phyloP scores from a whole-genome alignment of 352 stramenopile genomes.

The Globisporangium solare region DNA sequence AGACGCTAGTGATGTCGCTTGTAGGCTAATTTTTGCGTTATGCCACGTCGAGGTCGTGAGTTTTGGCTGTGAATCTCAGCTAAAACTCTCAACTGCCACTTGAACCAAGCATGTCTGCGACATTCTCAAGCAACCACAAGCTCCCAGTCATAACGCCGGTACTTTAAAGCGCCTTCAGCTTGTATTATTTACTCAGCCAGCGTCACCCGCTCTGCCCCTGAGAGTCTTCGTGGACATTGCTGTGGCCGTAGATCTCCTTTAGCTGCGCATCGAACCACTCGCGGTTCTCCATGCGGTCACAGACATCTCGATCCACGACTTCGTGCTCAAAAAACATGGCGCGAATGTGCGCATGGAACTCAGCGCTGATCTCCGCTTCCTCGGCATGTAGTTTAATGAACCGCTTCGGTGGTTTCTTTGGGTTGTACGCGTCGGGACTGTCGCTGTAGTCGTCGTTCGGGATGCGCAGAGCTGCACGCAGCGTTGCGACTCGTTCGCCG shows the following conservation, averaged over 20 bases:
- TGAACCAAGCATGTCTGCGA: too few species aligned
- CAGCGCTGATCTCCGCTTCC: slow-evolving; percentile 24
- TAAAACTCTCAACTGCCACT: too few species aligned
- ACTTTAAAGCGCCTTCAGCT: too few species aligned
- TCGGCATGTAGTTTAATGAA: slow-evolving; percentile 51
- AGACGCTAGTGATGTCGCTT: too few species aligned
- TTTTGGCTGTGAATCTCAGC: too few species aligned
- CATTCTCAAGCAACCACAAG: too few species aligned
- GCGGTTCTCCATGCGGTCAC: slow-evolving; percentile 43
- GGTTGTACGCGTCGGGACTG: slow-evolving; percentile 49
- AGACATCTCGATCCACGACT: slow-evolving; percentile 46
- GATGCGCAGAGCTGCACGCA: slow-evolving; percentile 31
- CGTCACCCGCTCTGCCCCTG: neutral
- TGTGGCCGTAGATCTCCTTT: slow-evolving; percentile 5
- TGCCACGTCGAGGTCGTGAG: too few species aligned
- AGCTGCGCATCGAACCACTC: slow-evolving; percentile 25
- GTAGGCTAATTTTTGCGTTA: too few species aligned
- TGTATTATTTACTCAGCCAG: neutral
- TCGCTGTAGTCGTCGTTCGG: slow-evolving; percentile 34
- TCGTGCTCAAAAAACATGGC: slow-evolving; percentile 42
- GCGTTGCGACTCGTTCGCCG: slow-evolving; percentile 20
- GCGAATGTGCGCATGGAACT: slow-evolving; percentile 37
- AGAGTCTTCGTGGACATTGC: neutral
- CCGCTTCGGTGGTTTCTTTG: slow-evolving; percentile 25
- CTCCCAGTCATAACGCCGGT: too few species aligned